Evolutionary conservation across 345 rosid genomes (phyloP).

Genomic region (Camelina laxa): DNA sequence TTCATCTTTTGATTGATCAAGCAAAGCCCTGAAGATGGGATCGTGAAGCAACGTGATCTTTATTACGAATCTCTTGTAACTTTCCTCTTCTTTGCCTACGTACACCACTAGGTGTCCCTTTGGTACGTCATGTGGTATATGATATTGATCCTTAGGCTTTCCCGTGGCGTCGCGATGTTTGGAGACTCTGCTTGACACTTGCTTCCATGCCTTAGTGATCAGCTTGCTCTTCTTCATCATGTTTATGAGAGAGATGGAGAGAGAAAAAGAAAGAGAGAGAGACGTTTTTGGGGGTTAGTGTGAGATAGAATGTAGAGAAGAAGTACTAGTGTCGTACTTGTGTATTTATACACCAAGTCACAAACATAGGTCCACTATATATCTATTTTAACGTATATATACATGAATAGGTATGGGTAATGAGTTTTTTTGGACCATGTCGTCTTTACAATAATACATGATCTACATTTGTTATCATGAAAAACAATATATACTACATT

Average conservation of each 20-base stretch:
- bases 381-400: slow-evolving; percentile 8
- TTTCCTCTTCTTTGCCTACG: slow-evolving; percentile 60
- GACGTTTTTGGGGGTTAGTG: slow-evolving; percentile 30
- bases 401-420: slow-evolving; percentile 25
- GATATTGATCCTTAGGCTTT: not conserved
- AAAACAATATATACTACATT: not conserved
- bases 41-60: slow-evolving; percentile 66
- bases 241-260: not conserved
- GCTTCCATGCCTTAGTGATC: slow-evolving; percentile 45
- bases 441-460: slow-evolving; percentile 26
- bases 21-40: slow-evolving; percentile 74
- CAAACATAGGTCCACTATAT: slow-evolving; percentile 30
- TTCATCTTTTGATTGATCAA: slow-evolving; percentile 73
- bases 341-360: slow-evolving; percentile 33
- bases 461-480: slow-evolving; percentile 11
- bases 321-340: slow-evolving; percentile 42
- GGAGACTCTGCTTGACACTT: slow-evolving; percentile 36
- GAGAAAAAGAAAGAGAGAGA: slow-evolving; percentile 12
- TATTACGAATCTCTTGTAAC: slow-evolving; percentile 68
- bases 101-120: slow-evolving; percentile 85
- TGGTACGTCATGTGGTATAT: slow-evolving; percentile 81
- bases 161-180: slow-evolving; percentile 15
- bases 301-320: slow-evolving; percentile 26
- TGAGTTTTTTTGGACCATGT: slow-evolving; percentile 35
- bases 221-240: slow-evolving; percentile 39